Conservation (phyloP, 179 eudicot genomes). For the Spergularia azorica region DNA sequence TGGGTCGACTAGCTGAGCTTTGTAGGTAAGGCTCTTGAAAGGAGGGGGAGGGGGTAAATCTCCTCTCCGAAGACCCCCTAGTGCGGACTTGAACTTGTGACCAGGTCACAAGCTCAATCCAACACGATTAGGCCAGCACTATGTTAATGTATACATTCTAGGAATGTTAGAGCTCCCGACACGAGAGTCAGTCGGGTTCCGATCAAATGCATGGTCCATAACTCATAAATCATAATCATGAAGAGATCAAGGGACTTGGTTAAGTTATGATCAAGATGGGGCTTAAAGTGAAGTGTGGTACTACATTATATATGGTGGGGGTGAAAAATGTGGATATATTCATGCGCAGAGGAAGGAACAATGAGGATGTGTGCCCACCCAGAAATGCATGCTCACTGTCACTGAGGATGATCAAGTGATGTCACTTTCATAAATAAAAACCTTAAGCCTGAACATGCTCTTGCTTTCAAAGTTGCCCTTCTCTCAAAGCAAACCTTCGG, state of each 20-base stretch:
- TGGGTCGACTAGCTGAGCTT: too few species aligned
- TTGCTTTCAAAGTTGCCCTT: constrained; percentile 25
- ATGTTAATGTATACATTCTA: too few species aligned
- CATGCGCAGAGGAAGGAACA: constrained; percentile 14
- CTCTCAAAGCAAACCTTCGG: constrained; percentile 21
- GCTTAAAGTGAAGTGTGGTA: constrained; percentile 10
- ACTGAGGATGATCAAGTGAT: constrained; percentile 4
- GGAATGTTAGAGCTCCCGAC: background rate
- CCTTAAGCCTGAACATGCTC: constrained; percentile 13
- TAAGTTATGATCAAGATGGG: background rate
- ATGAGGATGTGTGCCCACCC: constrained; percentile 20
- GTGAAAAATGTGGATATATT: background rate
- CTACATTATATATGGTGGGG: background rate
- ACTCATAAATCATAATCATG: background rate
- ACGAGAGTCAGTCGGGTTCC: background rate
- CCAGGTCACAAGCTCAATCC: too few species aligned
- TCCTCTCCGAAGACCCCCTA: too few species aligned
- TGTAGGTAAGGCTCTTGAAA: too few species aligned
- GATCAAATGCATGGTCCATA: background rate
- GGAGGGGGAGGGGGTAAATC: too few species aligned
- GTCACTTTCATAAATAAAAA: constrained; percentile 28
- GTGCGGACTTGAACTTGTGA: too few species aligned
- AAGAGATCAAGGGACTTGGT: background rate
- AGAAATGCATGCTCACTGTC: constrained; percentile 18
- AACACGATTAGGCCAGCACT: too few species aligned